Evolutionary conservation across 805 yeast genomes (phyloP), one percentile per base, ranked within the genome.

Genomic region (Groenewaldozyma salmanticensis): DNA sequence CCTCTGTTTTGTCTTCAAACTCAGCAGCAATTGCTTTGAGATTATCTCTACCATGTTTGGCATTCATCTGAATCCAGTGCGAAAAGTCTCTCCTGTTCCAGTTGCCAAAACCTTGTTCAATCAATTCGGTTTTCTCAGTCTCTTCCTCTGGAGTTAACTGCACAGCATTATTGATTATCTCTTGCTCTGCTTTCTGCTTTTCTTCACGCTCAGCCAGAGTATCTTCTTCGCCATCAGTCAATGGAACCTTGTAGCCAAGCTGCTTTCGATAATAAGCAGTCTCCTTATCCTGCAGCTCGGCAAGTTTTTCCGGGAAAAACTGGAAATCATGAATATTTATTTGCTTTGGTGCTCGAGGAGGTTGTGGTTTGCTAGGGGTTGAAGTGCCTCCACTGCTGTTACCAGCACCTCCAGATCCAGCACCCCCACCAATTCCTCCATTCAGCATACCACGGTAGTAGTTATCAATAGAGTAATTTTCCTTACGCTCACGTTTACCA

Each of bases 1-100:
- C 94, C 21, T 66, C 59, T 0, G 87, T 71, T 60, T 92, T 92
- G 39, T 79, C 87, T 20, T 82, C 88, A 56, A 88, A 75, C 55
- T 88, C 96, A 9, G 71, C 55, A 0, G 94, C 79, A 42, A 92
- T 88, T 2, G 74, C 72, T 29, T 68, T 68, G 38, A 83, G 62
- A 19, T 84, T 74, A 49, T 83, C 76, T 42, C 96, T 72, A 6
- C 98, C 97, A 58, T 80, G 75, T 58, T 84, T 83, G 7, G 81
- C 81, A 57, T 78, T 73, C 33, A 78, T 65, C 38, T 75, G 75
- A 38, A 92, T 77, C 54, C 87, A 87, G 46, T 82, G 83, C 46
- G 77, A 76, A 57, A 90, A 90, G 52, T 92, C 97, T 42, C 90
- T 72, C 58, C 95, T 74, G 42, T 79, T 76, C 95, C 96, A 88